These are phyloP conservation scores for Fomes fomentarius DNA, from an alignment of 1,284 basidiomycete genomes.

Conservation along the genomic window DNA sequence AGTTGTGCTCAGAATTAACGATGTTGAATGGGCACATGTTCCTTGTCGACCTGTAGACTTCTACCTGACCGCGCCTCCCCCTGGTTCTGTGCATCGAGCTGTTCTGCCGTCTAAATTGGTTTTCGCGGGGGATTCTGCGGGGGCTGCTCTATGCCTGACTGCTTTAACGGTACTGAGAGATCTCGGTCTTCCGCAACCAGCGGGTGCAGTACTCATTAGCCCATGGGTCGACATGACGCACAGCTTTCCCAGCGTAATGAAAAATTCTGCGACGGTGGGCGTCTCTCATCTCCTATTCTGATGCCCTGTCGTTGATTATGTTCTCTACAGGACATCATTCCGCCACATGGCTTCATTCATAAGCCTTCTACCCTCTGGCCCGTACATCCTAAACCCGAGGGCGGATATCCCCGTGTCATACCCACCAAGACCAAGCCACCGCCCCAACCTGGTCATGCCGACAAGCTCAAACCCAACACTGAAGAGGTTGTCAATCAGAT, in stretches of 20 bases:
- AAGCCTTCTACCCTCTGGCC: conserved; percentile 64
- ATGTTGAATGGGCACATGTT: no score
- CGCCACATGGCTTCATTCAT: conserved; percentile 61
- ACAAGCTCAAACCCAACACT: conserved; percentile 45
- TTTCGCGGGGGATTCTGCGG: conserved; percentile 85
- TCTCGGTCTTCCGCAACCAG: conserved; percentile 71
- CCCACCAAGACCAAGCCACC: conserved; percentile 44
- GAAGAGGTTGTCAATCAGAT: conserved; percentile 32
- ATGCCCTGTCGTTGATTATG: conserved; percentile 24
- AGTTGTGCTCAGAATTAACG: no score
- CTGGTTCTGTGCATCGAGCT: conserved; percentile 66
- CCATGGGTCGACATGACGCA: conserved; percentile 89
- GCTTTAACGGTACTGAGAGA: conserved; percentile 80
- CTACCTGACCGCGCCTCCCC: conserved; percentile 80
- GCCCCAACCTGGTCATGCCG: conserved; percentile 54
- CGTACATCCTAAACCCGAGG: conserved; percentile 43
- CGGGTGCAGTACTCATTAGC: conserved; percentile 77
- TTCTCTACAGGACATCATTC: conserved; percentile 61
- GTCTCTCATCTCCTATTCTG: conserved; percentile 39
- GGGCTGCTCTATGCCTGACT: conserved; percentile 73
- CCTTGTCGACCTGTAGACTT: conserved; percentile 68
- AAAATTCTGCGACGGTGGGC: conserved; percentile 69
- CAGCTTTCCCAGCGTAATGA: conserved; percentile 80
- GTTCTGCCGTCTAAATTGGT: conserved; percentile 77
- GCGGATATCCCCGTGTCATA: conserved; percentile 40